These are phyloP conservation scores for Salix purpurea DNA, from an alignment of 345 rosid genomes.

Conservation along the genomic window DNA sequence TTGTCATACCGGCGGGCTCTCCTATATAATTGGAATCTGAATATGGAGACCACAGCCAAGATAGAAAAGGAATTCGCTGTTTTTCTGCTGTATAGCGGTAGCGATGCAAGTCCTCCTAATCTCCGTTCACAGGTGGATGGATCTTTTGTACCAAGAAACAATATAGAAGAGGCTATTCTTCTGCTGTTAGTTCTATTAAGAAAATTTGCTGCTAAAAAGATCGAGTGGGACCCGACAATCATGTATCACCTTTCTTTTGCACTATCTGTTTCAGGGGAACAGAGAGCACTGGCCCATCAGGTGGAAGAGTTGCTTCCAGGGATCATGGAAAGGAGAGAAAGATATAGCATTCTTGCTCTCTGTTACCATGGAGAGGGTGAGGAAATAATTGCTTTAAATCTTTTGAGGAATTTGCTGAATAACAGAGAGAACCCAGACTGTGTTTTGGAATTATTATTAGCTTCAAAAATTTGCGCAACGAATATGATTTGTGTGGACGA, in stretches of 20 bases:
- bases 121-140: conserved; percentile 69
- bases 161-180: conserved; percentile 78
- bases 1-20: conserved; percentile 68
- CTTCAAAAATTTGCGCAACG: conserved; percentile 54
- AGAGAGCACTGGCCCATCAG: conserved; percentile 52
- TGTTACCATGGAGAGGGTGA: conserved; percentile 71
- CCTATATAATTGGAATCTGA: conserved; percentile 67
- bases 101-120: conserved; percentile 74
- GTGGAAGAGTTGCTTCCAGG: conserved; percentile 68
- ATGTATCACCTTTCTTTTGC: conserved; percentile 78
- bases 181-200: conserved; percentile 61
- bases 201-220: conserved; percentile 50
- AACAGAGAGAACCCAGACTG: conserved; percentile 49
- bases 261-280: conserved; percentile 64
- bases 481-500: conserved; percentile 37
- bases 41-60: conserved; percentile 50
- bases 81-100: conserved; percentile 70
- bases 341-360: conserved; percentile 49
- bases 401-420: conserved; percentile 50
- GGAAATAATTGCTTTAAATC: conserved; percentile 56
- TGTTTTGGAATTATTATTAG: conserved; percentile 51
- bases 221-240: conserved; percentile 73
- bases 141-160: conserved; percentile 68
- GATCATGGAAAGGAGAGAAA: conserved; percentile 52
- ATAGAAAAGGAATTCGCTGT: conserved; percentile 68